A percentile compares a stretch with the other conserved stretches of the same genome.
Evolutionary conservation across 2,329 filamentous ascomycete species (phyloP).

Genomic region (Thielaviopsis punctulata): DNA sequence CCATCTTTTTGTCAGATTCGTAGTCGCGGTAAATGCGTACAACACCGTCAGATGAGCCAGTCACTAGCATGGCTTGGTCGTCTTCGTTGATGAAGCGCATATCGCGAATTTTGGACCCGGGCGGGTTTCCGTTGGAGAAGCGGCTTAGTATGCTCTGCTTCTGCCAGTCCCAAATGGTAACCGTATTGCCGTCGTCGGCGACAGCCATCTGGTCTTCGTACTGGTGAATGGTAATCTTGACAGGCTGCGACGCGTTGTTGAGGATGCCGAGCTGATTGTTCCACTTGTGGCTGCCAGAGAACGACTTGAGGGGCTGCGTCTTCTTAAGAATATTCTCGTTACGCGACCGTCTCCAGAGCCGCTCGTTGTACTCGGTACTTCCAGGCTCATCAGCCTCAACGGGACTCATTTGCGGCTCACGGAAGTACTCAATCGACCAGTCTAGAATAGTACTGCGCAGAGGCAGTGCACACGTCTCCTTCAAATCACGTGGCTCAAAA

Average conservation of each 20-base stretch:
- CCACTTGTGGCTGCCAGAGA: slow-evolving; percentile 75
- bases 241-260: slow-evolving; percentile 76
- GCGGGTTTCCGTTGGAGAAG: slow-evolving; percentile 89
- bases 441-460: slow-evolving; percentile 73
- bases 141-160: slow-evolving; percentile 55
- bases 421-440: slow-evolving; percentile 96
- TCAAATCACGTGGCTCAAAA: slow-evolving; percentile 45
- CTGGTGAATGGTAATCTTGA: slow-evolving; percentile 91
- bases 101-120: slow-evolving; percentile 81
- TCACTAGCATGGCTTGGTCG: slow-evolving; percentile 86
- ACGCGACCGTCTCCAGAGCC: slow-evolving; percentile 77
- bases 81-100: slow-evolving; percentile 98
- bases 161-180: slow-evolving; percentile 90
- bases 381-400: slow-evolving; percentile 92
- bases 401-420: slow-evolving; percentile 94
- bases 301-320: slow-evolving; percentile 83
- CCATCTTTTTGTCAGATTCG: slow-evolving; percentile 56
- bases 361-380: slow-evolving; percentile 88
- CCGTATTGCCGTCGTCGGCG: slow-evolving; percentile 79
- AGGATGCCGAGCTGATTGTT: slow-evolving; percentile 67
- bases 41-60: slow-evolving; percentile 86
- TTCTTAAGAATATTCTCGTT: slow-evolving; percentile 86
- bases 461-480: slow-evolving; percentile 48
- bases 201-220: slow-evolving; percentile 93
- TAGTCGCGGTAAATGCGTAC: slow-evolving; percentile 89